Percentiles rank a stretch among this genome's conserved stretches.
These are phyloP conservation scores for Penicillium dipodomyicola DNA, from an alignment of 495 filamentous ascomycete species.

Conservation along the genomic window DNA sequence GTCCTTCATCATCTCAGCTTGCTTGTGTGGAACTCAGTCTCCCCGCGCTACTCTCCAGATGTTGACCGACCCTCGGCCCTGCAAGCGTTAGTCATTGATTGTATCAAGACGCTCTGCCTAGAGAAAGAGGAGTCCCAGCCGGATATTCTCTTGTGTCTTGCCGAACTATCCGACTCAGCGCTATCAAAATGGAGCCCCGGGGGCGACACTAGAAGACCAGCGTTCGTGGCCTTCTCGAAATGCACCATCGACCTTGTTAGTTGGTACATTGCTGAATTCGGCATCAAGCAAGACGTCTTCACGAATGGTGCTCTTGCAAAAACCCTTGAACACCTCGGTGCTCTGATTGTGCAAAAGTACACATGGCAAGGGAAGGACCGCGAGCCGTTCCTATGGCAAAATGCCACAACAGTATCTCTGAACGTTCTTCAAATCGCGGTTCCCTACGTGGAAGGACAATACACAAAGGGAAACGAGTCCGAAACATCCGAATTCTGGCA, in stretches of 20 bases:
- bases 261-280: conserved; percentile 60
- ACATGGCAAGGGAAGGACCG: conserved; percentile 57
- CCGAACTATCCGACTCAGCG: conserved; percentile 60
- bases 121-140: conserved; percentile 66
- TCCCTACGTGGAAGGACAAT: conserved; percentile 56
- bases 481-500: conserved; percentile 44
- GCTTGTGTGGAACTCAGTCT: conserved; percentile 68
- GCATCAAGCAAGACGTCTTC: conserved; percentile 64
- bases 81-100: conserved; percentile 71
- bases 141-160: conserved; percentile 63
- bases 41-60: conserved; percentile 76
- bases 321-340: conserved; percentile 60
- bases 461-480: conserved; percentile 28
- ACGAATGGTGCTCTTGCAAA: conserved; percentile 57
- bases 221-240: conserved; percentile 84
- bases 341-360: conserved; percentile 74
- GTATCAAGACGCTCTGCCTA: conserved; percentile 66
- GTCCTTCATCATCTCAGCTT: conserved; percentile 52
- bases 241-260: conserved; percentile 68
- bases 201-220: conserved; percentile 51
- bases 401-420: conserved; percentile 67
- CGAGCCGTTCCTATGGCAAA: conserved; percentile 70
- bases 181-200: conserved; percentile 52
- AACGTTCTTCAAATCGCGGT: conserved; percentile 66
- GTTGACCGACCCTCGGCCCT: conserved; percentile 78